Base-by-base conservation (phyloP, 805 yeast species). In the baker's yeast (Saccharomyces cerevisiae) region DNA sequence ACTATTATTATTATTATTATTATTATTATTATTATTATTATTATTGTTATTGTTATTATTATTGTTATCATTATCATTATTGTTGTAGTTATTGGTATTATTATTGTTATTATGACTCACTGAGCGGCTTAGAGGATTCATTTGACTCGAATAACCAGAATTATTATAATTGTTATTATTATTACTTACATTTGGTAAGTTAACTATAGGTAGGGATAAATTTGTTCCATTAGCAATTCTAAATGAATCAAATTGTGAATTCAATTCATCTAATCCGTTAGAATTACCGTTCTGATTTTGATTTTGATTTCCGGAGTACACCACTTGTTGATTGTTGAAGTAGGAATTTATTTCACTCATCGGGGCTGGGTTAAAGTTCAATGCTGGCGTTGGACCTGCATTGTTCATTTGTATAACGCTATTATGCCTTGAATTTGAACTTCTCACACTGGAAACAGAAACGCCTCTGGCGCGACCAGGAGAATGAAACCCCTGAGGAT, bases 381-480 rank as follows among this genome's bases (percentile, higher is more conserved):
- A 50, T 28, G 46, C 54, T n/a, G 48, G 24, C 6, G 54, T 48
- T 17, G 43, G 43, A 17, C 43, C 22, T 6, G 43, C 24, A 11
- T 8, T 21, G 55, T 36, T 36, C 10, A 17, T 36, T 36, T 17
- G 43, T 17, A 36, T 36, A 17, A 54, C 32, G 21, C 55, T 59
- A 17, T 56, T 59, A 21, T 65, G 67, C 49, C 68, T 65, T 1
- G 72, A 68, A 26, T 67, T 64, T 46, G 53, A 59, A 50, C 70
- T 66, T 51, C 69, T 59, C 2, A 56, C 64, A 53, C 71, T 69
- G 6, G 69, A 66, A 27, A 63, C 66, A 0, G 72, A 69, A 2
- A 65, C 52, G 4, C 64, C 70, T 51, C 72, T 61, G 51, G 43
- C 43, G 50, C 59, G 61, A 1, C 57, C 62, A 17, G 64, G 69